Conservation (phyloP, 176 grass and related monocot genomes). For the Saccharum officinarum region DNA sequence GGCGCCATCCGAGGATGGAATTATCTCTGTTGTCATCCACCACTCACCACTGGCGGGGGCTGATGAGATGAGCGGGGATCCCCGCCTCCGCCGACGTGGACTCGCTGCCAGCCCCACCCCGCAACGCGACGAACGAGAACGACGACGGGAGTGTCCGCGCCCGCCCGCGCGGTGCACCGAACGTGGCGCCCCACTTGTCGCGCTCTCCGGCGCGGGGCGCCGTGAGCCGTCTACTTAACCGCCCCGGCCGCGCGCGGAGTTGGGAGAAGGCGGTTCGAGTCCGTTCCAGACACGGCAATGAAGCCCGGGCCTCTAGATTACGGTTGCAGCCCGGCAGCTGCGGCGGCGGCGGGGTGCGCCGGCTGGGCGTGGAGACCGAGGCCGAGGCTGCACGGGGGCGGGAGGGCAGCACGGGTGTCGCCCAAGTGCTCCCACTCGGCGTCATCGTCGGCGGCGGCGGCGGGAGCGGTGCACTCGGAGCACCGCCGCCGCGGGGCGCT, state of each 20-base stretch:
- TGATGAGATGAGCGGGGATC: not conserved
- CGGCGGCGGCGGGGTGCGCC: not conserved
- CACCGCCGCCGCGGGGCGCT: not conserved
- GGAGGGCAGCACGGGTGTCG: not conserved
- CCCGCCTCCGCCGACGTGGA: constrained; percentile 7
- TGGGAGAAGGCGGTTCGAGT: not conserved
- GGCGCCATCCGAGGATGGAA: not conserved
- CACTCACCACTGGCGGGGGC: not conserved
- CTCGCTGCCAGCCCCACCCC: constrained; percentile 6
- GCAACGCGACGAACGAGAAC: constrained; percentile 33
- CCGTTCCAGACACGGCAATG: constrained; percentile 17
- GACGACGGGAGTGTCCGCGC: constrained; percentile 1
- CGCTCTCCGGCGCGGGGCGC: not conserved
- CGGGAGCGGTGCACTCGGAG: constrained; percentile 28
- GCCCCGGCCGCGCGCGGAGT: not conserved
- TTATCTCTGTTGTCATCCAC: constrained; percentile 28
- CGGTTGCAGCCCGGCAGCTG: constrained; percentile 14
- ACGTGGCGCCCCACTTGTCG: constrained; percentile 35
- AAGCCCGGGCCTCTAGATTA: constrained; percentile 18
- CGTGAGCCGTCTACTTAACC: constrained; percentile 28
- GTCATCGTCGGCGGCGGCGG: not conserved
- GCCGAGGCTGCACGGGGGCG: not conserved
- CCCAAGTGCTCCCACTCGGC: constrained; percentile 22
- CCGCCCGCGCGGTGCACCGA: constrained; percentile 19
- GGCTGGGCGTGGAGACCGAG: constrained; percentile 36